Conservation (phyloP, 2,329 filamentous ascomycete species). For the Byssochlamys sp. region DNA sequence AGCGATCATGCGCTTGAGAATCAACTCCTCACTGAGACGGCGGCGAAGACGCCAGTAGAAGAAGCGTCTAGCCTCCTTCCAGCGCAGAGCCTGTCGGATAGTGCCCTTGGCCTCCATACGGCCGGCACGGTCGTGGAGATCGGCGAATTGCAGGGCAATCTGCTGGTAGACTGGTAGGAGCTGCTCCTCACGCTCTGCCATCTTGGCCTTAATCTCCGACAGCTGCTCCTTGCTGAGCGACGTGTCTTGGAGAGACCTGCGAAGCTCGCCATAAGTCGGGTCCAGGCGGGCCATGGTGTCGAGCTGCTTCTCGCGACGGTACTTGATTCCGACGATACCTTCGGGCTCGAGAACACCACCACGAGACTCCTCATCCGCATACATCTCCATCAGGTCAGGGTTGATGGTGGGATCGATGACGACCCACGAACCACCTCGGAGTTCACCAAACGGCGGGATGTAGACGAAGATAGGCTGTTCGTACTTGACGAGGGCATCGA, state of each 20-base stretch:
- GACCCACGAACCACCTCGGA: conserved; percentile 98
- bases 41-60: conserved; percentile 99
- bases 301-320: conserved; percentile 91
- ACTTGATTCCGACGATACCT: conserved; percentile 98
- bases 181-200: conserved; percentile 74
- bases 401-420: conserved; percentile 98
- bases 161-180: conserved; percentile 88
- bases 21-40: conserved; percentile 92
- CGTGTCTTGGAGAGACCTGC: conserved; percentile 63
- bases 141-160: conserved; percentile 92
- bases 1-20: conserved; percentile 73
- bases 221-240: conserved; percentile 64
- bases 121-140: conserved; percentile 90
- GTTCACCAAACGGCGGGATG: conserved; percentile 90
- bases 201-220: conserved; percentile 70
- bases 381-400: conserved; percentile 96
- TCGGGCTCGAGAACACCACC: conserved; percentile 97
- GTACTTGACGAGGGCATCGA: conserved; percentile 94
- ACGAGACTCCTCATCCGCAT: conserved; percentile 86
- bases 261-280: conserved; percentile 69
- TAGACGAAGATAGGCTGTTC: conserved; percentile 99
- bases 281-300: conserved; percentile 95
- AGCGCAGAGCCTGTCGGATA: conserved; percentile 73
- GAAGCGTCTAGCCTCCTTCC: conserved; percentile 85
- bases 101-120: conserved; percentile 97